Evolutionary conservation across 2,329 filamentous ascomycete species (phyloP), one percentile per base, ranked within the genome.

Genomic region (Xylariaceae sp.): DNA sequence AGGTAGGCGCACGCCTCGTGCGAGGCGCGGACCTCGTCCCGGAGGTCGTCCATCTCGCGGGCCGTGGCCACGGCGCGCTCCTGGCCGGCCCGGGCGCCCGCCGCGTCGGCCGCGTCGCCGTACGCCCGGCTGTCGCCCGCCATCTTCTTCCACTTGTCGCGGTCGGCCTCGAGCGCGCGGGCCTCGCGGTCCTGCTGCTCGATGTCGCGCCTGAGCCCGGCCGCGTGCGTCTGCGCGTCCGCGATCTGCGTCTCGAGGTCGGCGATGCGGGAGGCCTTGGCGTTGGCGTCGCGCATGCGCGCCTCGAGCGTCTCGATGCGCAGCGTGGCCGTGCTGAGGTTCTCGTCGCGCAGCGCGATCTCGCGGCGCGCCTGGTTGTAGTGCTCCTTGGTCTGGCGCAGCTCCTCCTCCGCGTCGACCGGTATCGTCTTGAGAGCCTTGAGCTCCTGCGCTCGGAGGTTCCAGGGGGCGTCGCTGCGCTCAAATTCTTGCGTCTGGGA

Each of bases 291-390:
- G 37, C 80, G 78, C 80, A 92, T 89, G 37, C 86, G 74, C 6
- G 85, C 84, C 57, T 94, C 85, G 23, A 96, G 77, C 25, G 92
- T 85, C 59, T 95, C 90, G 46, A 95, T 94, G 58, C 92, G 89
- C 46, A 95, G 82, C n/a, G 81, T 75, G 16, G 85, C 74, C 38
- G 93, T 90, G 57, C 93, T 88, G 33, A 94, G 75, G 22, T 81
- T 80, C 55, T 89, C 84, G 45, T 94, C 86, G 42, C 81, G 79
- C 43, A 80, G 72, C 1, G 81, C 77, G 37, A 87, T 71, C 3
- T 75, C 70, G 35, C 81, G 78, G 3, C 84, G 81, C 14, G 83
- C 79, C 51, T 90, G 85, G 44, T 80, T 77, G 45, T 92, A 75
- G 45, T 90, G 82, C 33, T 89, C 84, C 49, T 81, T 86, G 37